phyloP scores from a whole-genome alignment of 2,329 filamentous ascomycete species.

The Exophiala aquamarina region DNA sequence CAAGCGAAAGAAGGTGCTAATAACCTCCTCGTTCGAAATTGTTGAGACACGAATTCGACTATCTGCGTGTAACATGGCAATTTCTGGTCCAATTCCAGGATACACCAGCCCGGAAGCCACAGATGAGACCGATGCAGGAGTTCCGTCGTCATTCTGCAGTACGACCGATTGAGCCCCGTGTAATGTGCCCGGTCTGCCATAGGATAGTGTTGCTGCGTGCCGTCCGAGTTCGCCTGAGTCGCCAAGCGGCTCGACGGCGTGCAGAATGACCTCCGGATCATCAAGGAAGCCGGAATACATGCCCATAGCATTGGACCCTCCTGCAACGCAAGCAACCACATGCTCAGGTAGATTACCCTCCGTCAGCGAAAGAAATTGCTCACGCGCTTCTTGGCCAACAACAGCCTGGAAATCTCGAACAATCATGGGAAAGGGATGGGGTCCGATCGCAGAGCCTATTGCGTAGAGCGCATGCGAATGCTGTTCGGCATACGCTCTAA shows the following conservation, averaged over 20 bases:
- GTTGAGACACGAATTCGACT: slow-evolving; percentile 20
- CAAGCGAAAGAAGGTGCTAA: slow-evolving; percentile 26
- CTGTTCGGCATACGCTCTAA: slow-evolving; percentile 79
- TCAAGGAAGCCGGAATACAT: slow-evolving; percentile 19
- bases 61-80: slow-evolving; percentile 23
- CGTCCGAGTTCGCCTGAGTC: slow-evolving; percentile 10
- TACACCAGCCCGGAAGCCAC: slow-evolving; percentile 31
- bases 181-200: slow-evolving; percentile 19
- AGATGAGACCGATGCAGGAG: slow-evolving; percentile 22
- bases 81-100: slow-evolving; percentile 29
- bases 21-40: slow-evolving; percentile 25
- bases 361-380: slow-evolving; percentile 12
- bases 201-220: slow-evolving; percentile 17
- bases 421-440: slow-evolving; percentile 87
- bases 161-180: slow-evolving; percentile 24
- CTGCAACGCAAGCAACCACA: slow-evolving; percentile 28
- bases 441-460: slow-evolving; percentile 85
- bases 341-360: slow-evolving; percentile 25
- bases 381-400: slow-evolving; percentile 68
- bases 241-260: slow-evolving; percentile 23
- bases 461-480: slow-evolving; percentile 87
- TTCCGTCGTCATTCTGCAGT: slow-evolving; percentile 8
- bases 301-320: slow-evolving; percentile 27
- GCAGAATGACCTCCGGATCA: slow-evolving; percentile 14
- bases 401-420: slow-evolving; percentile 88